These are phyloP conservation scores for Aspergillus kassunensis DNA, from an alignment of 495 filamentous ascomycete genomes.

Conservation along the genomic window DNA sequence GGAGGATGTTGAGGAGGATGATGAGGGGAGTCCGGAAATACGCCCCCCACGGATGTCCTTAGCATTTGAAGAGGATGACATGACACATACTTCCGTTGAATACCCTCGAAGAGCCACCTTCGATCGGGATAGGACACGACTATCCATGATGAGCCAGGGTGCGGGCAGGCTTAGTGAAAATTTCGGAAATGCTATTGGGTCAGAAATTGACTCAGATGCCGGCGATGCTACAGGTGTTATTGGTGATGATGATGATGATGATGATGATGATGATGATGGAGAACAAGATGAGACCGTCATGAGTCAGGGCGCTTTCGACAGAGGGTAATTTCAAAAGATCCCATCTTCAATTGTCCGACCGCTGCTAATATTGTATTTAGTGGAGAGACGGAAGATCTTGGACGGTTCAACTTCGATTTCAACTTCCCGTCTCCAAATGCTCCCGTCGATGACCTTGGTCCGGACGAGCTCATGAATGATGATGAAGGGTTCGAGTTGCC, in stretches of 20 bases:
- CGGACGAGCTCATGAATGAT: conserved; percentile 29
- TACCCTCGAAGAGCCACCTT: conserved; percentile 57
- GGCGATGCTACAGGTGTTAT: conserved; percentile 40
- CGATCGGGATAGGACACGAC: conserved; percentile 43
- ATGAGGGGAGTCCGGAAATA: conserved; percentile 49
- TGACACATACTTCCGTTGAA: conserved; percentile 67
- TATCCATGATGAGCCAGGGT: conserved; percentile 54
- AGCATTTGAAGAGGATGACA: conserved; percentile 58
- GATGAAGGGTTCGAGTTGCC: conserved; percentile 39
- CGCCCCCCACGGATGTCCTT: conserved; percentile 59
- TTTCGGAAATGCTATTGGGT: conserved; percentile 45
- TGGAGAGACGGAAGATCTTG: conserved; percentile 45
- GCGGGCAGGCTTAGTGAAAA: conserved; percentile 61
- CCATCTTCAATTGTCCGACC: conserved; percentile 10
- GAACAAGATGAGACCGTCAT: conserved; percentile 30
- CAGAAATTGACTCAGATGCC: conserved; percentile 49
- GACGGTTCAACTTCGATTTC: conserved; percentile 42
- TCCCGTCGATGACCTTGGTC: conserved; percentile 25
- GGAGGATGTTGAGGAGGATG: conserved; percentile 50
- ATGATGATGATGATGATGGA: conserved; percentile 33
- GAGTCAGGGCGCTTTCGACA: conserved; percentile 37
- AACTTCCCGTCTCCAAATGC: conserved; percentile 39
- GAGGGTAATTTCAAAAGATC: conserved; percentile 31
- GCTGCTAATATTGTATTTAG: conserved; percentile 33
- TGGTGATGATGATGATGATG: conserved; percentile 31